Conservation (phyloP, 345 rosid genomes). For the Aquilaria malaccensis region DNA sequence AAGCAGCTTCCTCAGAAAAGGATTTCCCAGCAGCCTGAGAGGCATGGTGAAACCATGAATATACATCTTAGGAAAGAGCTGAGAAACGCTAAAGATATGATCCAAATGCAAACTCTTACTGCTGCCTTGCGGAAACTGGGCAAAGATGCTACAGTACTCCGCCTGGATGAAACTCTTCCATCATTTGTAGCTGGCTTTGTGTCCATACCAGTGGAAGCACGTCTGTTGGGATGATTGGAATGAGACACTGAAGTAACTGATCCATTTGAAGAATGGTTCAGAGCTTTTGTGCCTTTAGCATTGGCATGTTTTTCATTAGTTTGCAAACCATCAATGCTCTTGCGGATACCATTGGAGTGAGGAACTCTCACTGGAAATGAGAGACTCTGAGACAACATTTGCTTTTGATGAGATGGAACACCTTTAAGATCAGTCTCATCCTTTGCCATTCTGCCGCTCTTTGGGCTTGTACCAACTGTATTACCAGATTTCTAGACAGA, state of each 20-base stretch:
- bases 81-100: background rate
- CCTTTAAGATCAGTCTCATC: conserved; percentile 45
- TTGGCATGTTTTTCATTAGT: conserved; percentile 30
- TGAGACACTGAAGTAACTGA: conserved; percentile 21
- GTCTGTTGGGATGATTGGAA: conserved; percentile 21
- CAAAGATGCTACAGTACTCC: conserved; percentile 25
- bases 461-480: conserved; percentile 20
- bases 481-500: conserved; percentile 34
- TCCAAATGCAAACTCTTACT: conserved; percentile 23
- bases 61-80: background rate
- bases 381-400: conserved; percentile 55
- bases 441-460: conserved; percentile 37
- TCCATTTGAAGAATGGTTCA: conserved; percentile 21
- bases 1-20: conserved; percentile 27
- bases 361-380: conserved; percentile 58
- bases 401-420: conserved; percentile 34
- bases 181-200: conserved; percentile 24
- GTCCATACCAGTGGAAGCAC: conserved; percentile 17
- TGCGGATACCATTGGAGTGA: conserved; percentile 35
- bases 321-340: conserved; percentile 49
- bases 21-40: conserved; percentile 44
- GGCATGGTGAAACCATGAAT: conserved; percentile 8
- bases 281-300: conserved; percentile 19
- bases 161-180: conserved; percentile 22
- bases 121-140: conserved; percentile 27